Percentiles rank a stretch among this genome's conserved stretches.
Evolutionary conservation across 2,329 filamentous ascomycete genomes (phyloP).

Genomic region (Fragosphaeria purpurea): DNA sequence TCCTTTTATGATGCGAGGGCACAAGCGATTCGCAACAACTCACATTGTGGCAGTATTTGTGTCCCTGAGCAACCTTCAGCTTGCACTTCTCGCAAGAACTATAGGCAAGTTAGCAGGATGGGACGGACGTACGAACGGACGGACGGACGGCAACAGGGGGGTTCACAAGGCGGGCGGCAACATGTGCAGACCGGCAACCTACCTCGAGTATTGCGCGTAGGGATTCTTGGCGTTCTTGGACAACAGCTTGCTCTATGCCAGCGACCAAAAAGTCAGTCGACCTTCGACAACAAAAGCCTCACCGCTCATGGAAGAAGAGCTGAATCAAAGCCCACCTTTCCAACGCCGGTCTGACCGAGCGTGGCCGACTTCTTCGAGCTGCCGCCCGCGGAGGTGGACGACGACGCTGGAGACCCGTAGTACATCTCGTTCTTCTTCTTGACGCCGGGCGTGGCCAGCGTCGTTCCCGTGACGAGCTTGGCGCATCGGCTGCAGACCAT

Average conservation of each 20-base stretch:
- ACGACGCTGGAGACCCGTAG: conserved; percentile 45
- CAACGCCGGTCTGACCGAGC: conserved; percentile 46
- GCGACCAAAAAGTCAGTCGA: not conserved
- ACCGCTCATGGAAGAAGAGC: too few species aligned
- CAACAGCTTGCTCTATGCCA: conserved; percentile 48
- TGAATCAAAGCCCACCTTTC: conserved; percentile 35
- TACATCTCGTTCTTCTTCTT: conserved; percentile 61
- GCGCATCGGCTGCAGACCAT: conserved; percentile 55
- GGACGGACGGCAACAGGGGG: too few species aligned
- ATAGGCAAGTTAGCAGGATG: not conserved
- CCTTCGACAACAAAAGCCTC: too few species aligned
- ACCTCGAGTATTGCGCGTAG: conserved; percentile 50
- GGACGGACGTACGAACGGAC: too few species aligned
- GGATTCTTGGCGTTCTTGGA: conserved; percentile 57
- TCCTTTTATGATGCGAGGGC: too few species aligned
- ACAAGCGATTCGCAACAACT: not conserved
- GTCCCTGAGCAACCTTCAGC: conserved; percentile 51
- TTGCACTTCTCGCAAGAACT: conserved; percentile 52
- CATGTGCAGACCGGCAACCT: not conserved
- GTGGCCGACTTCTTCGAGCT: conserved; percentile 39
- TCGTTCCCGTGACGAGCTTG: conserved; percentile 48
- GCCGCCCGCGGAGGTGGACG: conserved; percentile 23
- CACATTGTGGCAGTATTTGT: conserved; percentile 43
- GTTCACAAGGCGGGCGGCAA: too few species aligned
- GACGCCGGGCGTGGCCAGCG: conserved; percentile 53